Conservation (phyloP, 257 asterid genomes). For the Eustoma russellianum region DNA sequence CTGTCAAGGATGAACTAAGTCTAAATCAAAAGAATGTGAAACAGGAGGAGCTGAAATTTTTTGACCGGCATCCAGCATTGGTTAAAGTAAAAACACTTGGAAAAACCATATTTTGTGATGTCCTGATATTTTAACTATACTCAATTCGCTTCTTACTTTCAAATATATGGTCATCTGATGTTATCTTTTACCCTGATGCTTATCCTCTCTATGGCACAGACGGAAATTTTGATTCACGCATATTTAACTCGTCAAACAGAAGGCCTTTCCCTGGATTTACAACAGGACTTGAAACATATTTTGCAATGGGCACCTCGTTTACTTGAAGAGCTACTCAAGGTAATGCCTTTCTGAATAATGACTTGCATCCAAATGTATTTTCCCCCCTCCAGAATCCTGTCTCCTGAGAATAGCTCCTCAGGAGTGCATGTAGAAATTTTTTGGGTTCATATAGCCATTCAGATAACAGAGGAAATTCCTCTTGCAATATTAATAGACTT, state of each 20-base stretch:
- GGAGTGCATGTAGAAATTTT: too few relatives aligned
- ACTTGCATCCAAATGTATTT: too few relatives aligned
- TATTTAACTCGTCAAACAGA: slow-evolving; percentile 63
- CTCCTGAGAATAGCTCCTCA: too few relatives aligned
- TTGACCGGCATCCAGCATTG: slow-evolving; percentile 83
- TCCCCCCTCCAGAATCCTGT: too few relatives aligned
- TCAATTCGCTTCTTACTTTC: not conserved
- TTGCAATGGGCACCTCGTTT: slow-evolving; percentile 73
- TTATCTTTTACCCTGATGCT: slow-evolving; percentile 4
- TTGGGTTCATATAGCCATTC: too few relatives aligned
- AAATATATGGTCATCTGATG: not conserved
- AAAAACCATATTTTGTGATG: not conserved
- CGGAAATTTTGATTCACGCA: slow-evolving; percentile 74
- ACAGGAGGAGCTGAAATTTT: slow-evolving; percentile 84
- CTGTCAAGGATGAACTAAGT: slow-evolving; percentile 65
- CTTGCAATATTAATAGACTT: too few relatives aligned
- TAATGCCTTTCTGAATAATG: slow-evolving; percentile 5
- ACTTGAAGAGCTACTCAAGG: slow-evolving; percentile 84
- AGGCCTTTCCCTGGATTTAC: slow-evolving; percentile 53
- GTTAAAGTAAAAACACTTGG: slow-evolving; percentile 45
- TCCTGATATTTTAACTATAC: not conserved
- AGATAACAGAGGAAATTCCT: too few relatives aligned
- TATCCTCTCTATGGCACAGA: slow-evolving; percentile 34
- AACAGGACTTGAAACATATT: slow-evolving; percentile 51
- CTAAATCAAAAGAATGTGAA: slow-evolving; percentile 66